Evolutionary conservation across 768 basidiomycete genomes (phyloP), one percentile per base, ranked within the genome.

Genomic region (Thelephora aurantiotincta): DNA sequence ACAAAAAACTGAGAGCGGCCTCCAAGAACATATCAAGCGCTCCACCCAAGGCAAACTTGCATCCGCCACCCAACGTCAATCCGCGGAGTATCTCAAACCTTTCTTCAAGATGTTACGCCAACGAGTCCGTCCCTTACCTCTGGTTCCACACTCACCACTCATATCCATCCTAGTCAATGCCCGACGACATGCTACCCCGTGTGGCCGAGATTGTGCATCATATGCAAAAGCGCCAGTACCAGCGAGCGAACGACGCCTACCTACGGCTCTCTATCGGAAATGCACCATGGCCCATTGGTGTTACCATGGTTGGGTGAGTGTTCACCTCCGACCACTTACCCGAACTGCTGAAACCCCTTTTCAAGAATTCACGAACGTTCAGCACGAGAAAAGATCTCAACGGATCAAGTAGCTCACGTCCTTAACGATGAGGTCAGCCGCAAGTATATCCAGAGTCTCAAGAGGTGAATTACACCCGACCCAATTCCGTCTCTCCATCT

Each of bases 221-320:
- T 65, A 94, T 96, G 91, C 96, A 99, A 62, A 83, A 77, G 53
- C 82, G 96, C 23, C 80, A 93, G 61, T 99, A 99, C 56, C 91
- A 97, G 62, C 76, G 72, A 47, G 94, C 96, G 2, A 99, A 98
- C 57, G 96, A 99, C 60, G 83, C 93, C 0, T 99, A 99, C 62
- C 77, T 99, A 19, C 84, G 96, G 6, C 69, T 99, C 35, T 92
- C 89, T 5, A 99, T 99, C 53, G 96, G 96, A 33, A 99, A 96
- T 57, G 94, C 96, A 0, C 93, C 96, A 2, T 99, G 96, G 96
- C 96, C 96, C 1, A 99, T 99, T 58, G 96, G 96, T 37, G 96
- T 99, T 7, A 99, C 96, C 51, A 94, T 94, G 86, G 96, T 98
- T 68, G 93, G 91, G 90, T 91, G 64, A 35, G 81, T 70, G 11